Conservation (phyloP, 139 green algal species). For the Gonium pectorale region DNA sequence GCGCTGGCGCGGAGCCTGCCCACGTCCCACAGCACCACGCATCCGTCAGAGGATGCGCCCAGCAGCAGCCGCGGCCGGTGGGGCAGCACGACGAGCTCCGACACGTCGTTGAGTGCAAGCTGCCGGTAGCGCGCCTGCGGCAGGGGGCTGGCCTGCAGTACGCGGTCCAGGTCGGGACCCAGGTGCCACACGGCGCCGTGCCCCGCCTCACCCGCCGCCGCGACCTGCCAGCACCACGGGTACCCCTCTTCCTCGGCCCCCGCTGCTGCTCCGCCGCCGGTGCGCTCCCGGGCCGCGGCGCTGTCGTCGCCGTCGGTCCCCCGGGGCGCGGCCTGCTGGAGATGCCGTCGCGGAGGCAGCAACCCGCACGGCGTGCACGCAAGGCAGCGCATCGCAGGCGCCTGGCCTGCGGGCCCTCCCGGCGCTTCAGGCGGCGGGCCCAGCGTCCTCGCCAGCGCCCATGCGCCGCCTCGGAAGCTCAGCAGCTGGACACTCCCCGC, state of each 20-base stretch:
- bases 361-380: background rate
- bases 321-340: background rate
- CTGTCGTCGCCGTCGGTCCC: background rate
- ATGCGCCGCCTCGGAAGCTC: background rate
- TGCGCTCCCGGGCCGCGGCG: background rate
- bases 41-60: constrained; percentile 15
- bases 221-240: constrained; percentile 23
- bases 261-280: background rate
- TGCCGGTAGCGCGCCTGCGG: background rate
- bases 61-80: background rate
- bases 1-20: background rate
- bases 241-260: background rate
- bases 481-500: background rate
- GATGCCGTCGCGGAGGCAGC: too few species aligned
- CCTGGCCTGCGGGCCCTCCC: background rate
- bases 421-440: background rate
- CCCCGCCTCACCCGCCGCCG: constrained; percentile 2
- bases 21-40: constrained; percentile 36
- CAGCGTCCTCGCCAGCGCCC: background rate
- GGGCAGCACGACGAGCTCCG: background rate
- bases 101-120: background rate
- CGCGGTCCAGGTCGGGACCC: background rate
- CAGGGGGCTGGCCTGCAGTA: background rate
- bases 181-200: constrained; percentile 27
- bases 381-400: background rate